A percentile compares a stretch with the other conserved stretches of the same genome.
Evolutionary conservation across 768 basidiomycete species (phyloP).

Genomic region (Trametes maxima): DNA sequence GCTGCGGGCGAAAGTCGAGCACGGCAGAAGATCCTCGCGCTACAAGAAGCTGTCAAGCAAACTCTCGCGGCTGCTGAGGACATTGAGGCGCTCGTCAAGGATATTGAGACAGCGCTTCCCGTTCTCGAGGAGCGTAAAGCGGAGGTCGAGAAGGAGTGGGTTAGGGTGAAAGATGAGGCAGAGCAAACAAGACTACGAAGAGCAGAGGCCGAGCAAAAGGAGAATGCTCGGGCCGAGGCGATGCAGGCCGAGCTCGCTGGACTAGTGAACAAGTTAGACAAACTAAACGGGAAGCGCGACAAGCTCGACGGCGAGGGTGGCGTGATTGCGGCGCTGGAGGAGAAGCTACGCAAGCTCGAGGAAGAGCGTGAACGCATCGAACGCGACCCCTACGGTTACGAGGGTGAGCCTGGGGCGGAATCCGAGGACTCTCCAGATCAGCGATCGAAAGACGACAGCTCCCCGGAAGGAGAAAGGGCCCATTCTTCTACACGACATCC

Average conservation of each 20-base stretch:
- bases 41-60: constrained; percentile 88
- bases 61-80: constrained; percentile 52
- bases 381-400: constrained; percentile 34
- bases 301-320: constrained; percentile 55
- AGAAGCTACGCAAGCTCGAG: constrained; percentile 60
- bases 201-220: constrained; percentile 51
- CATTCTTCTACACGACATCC: not conserved
- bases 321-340: constrained; percentile 66
- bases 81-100: constrained; percentile 42
- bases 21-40: constrained; percentile 81
- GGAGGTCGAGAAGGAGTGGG: constrained; percentile 47
- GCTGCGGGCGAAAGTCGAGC: constrained; percentile 74
- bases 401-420: constrained; percentile 19
- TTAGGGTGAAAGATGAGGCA: constrained; percentile 45
- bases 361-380: constrained; percentile 57
- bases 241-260: constrained; percentile 59
- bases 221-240: constrained; percentile 55
- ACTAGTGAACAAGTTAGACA: constrained; percentile 66
- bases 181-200: constrained; percentile 47
- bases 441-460: constrained; percentile 12
- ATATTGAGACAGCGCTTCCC: constrained; percentile 44
- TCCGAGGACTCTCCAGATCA: constrained; percentile 14
- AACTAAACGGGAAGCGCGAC: constrained; percentile 63
- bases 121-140: constrained; percentile 45
- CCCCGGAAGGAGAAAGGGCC: constrained; percentile 8